These are phyloP conservation scores for Aspergillus fischeri DNA, from an alignment of 2,329 filamentous ascomycete genomes.

Conservation along the genomic window DNA sequence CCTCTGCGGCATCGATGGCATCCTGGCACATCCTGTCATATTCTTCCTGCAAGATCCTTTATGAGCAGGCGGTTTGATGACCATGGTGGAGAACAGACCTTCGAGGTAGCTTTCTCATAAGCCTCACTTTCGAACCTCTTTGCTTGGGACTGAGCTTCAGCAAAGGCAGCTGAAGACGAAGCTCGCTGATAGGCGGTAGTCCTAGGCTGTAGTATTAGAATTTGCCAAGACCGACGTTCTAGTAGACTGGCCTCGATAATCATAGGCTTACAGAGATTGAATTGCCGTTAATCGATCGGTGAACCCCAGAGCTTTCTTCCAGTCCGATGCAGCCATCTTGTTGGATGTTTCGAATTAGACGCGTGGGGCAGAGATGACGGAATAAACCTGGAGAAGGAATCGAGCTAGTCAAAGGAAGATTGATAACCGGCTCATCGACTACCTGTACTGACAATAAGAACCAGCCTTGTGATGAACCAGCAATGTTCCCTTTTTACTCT, in stretches of 20 bases:
- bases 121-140: constrained; percentile 57
- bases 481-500: background rate
- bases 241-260: background rate
- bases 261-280: constrained; percentile 54
- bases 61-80: constrained; percentile 14
- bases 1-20: constrained; percentile 32
- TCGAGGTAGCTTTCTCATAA: constrained; percentile 35
- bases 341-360: background rate
- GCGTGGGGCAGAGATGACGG: constrained; percentile 21
- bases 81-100: constrained; percentile 22
- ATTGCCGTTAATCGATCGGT: constrained; percentile 61
- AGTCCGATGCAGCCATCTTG: constrained; percentile 43
- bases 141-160: constrained; percentile 54
- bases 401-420: background rate
- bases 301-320: constrained; percentile 54
- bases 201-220: constrained; percentile 31
- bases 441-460: background rate
- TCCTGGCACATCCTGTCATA: constrained; percentile 45
- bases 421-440: background rate
- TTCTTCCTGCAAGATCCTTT: constrained; percentile 49
- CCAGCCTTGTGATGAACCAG: background rate
- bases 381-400: constrained; percentile 8
- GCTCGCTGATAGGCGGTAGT: constrained; percentile 46
- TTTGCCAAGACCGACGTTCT: background rate
- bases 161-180: constrained; percentile 41